phyloP scores from a whole-genome alignment of 2,329 filamentous ascomycete species.

The Tolypocladium paradoxum region DNA sequence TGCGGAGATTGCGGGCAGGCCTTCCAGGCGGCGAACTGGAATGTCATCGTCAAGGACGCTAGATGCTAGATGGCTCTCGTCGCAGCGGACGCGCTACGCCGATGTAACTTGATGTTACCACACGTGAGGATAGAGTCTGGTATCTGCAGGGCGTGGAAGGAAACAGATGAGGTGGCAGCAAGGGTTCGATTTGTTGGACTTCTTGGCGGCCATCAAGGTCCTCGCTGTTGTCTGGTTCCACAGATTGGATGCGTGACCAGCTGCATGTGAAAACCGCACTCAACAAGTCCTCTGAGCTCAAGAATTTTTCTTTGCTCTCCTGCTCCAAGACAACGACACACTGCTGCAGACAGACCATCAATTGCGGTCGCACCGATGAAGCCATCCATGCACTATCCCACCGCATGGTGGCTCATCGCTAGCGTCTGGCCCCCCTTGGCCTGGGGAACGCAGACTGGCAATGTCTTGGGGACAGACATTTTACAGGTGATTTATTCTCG shows the following conservation, averaged over 20 bases:
- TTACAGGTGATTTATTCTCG: neutral
- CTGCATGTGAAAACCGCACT: neutral
- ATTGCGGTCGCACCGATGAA: neutral
- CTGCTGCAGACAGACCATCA: neutral
- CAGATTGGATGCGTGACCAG: neutral
- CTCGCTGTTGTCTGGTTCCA: neutral
- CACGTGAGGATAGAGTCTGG: too few species aligned
- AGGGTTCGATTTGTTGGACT: neutral
- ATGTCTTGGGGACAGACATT: neutral
- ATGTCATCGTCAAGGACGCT: too few species aligned
- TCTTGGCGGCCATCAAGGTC: neutral
- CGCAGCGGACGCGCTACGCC: too few species aligned
- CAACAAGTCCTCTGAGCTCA: neutral
- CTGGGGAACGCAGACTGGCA: neutral
- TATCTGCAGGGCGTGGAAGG: too few species aligned
- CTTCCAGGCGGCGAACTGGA: neutral
- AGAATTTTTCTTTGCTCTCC: neutral
- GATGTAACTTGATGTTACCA: too few species aligned
- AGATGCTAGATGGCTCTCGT: too few species aligned
- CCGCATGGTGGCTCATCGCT: neutral
- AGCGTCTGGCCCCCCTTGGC: too few species aligned
- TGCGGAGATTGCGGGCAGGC: neutral
- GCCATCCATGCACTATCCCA: neutral
- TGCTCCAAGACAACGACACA: neutral
- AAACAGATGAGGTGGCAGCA: too few species aligned